A percentile compares a stretch with the other conserved stretches of the same genome.
These are phyloP conservation scores for Aplosporella prunicola DNA, from an alignment of 2,329 filamentous ascomycete species.

Conservation along the genomic window DNA sequence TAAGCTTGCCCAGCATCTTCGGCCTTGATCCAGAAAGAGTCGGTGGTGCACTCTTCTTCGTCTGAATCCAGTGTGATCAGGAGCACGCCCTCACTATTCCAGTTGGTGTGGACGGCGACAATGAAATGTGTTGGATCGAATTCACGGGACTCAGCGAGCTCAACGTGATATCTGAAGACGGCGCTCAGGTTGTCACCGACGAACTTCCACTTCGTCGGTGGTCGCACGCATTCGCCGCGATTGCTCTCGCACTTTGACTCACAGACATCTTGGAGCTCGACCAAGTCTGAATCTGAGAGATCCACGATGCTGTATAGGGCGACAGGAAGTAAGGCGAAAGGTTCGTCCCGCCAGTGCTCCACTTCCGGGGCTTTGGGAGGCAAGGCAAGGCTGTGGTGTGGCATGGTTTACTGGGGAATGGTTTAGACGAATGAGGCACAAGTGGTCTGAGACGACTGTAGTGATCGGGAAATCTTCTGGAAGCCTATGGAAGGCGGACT, in stretches of 20 bases:
- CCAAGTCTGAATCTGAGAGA: slow-evolving; percentile 1
- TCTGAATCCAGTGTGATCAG: slow-evolving; percentile 8
- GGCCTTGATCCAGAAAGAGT: slow-evolving; percentile 8
- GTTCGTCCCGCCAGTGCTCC: slow-evolving; percentile 10
- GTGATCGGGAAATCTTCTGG: neutral
- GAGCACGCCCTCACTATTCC: neutral
- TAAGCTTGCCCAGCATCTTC: slow-evolving; percentile 2
- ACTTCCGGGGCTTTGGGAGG: slow-evolving; percentile 8
- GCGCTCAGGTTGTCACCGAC: slow-evolving; percentile 1
- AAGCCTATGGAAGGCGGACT: neutral
- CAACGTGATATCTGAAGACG: slow-evolving; percentile 3
- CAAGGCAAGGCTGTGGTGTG: slow-evolving; percentile 4
- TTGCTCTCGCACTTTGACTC: slow-evolving; percentile 7
- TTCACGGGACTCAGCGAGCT: slow-evolving; percentile 3
- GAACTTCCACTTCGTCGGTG: slow-evolving; percentile 1
- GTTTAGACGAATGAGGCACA: neutral
- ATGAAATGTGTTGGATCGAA: slow-evolving; percentile 10
- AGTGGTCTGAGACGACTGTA: neutral
- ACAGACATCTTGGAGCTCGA: slow-evolving; percentile 8
- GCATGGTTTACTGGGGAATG: slow-evolving; percentile 5
- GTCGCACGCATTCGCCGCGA: slow-evolving; percentile 8
- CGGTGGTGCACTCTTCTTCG: slow-evolving; percentile 2
- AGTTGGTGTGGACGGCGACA: neutral
- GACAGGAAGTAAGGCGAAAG: slow-evolving; percentile 2
- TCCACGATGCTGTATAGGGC: slow-evolving; percentile 8